phyloP scores from a whole-genome alignment of 2,329 filamentous ascomycete species.

The Neurospora sp. region DNA sequence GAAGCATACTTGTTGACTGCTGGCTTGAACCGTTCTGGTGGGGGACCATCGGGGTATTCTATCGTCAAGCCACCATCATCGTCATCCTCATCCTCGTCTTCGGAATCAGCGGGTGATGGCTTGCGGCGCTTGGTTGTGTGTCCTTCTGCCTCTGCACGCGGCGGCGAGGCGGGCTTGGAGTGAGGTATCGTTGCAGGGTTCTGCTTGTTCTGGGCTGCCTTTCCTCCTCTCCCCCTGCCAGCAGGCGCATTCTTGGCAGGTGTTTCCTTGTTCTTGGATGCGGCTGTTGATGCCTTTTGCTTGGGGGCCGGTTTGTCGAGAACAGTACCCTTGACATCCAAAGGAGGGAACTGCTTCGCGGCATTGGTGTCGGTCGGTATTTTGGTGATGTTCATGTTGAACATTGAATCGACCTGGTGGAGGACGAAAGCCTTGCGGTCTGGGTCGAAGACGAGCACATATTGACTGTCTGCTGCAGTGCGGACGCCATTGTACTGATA shows the following conservation, averaged over 20 bases:
- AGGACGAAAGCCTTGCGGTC: slow-evolving; percentile 67
- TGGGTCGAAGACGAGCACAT: slow-evolving; percentile 67
- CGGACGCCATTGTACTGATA: slow-evolving; percentile 53
- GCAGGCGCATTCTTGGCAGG: slow-evolving; percentile 11
- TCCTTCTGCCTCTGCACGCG: slow-evolving; percentile 19
- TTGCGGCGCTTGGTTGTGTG: slow-evolving; percentile 17
- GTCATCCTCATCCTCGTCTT: slow-evolving; percentile 40
- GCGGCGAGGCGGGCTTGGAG: slow-evolving; percentile 13
- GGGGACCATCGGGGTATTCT: slow-evolving; percentile 47
- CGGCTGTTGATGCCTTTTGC: slow-evolving; percentile 16
- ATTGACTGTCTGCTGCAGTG: slow-evolving; percentile 45
- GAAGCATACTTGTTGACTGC: slow-evolving; percentile 27
- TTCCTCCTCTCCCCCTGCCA: slow-evolving; percentile 3
- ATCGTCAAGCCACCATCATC: slow-evolving; percentile 48
- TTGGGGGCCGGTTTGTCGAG: slow-evolving; percentile 8
- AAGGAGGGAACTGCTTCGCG: slow-evolving; percentile 55
- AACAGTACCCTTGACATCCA: slow-evolving; percentile 31
- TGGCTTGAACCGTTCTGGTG: slow-evolving; percentile 20
- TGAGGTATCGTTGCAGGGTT: slow-evolving; percentile 28
- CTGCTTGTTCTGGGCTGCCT: slow-evolving; percentile 22
- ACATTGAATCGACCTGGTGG: slow-evolving; percentile 69
- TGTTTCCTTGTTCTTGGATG: slow-evolving; percentile 8
- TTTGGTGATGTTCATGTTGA: slow-evolving; percentile 76
- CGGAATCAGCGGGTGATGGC: slow-evolving; percentile 19
- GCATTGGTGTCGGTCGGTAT: slow-evolving; percentile 56